Conservation (phyloP, 2,329 filamentous ascomycete species). For the Tolypocladium ophioglossoides region DNA sequence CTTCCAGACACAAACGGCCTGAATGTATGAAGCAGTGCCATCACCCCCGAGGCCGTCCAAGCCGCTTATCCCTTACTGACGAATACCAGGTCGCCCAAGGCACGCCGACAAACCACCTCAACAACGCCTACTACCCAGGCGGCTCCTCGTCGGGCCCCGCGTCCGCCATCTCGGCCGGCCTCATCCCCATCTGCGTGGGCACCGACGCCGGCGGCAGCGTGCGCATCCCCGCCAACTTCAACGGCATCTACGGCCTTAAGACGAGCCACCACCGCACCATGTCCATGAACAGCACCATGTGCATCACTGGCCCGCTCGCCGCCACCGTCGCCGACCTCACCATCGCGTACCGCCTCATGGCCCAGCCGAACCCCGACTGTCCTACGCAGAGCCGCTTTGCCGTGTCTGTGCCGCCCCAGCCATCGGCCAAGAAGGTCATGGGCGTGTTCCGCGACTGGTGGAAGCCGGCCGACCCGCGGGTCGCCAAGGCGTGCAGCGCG, state of each 20-base stretch:
- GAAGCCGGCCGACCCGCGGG: constrained; percentile 43
- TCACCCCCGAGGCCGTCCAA: neutral
- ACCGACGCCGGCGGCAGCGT: constrained; percentile 69
- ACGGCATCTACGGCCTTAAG: constrained; percentile 75
- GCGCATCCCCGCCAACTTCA: constrained; percentile 64
- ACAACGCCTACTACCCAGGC: constrained; percentile 65
- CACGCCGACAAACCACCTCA: constrained; percentile 69
- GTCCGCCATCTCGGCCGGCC: constrained; percentile 57
- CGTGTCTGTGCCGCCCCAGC: constrained; percentile 35
- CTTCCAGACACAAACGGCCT: constrained; percentile 65
- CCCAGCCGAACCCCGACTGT: constrained; percentile 57
- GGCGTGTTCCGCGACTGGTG: constrained; percentile 54
- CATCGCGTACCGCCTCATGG: constrained; percentile 72
- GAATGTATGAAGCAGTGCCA: constrained; percentile 37
- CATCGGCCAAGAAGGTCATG: constrained; percentile 46
- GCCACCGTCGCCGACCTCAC: constrained; percentile 67
- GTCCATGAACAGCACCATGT: constrained; percentile 40
- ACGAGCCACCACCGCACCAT: constrained; percentile 62
- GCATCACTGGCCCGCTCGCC: constrained; percentile 65
- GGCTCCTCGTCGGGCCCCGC: constrained; percentile 71
- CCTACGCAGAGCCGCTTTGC: constrained; percentile 52
- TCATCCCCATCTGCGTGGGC: constrained; percentile 66
- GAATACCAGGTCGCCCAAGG: constrained; percentile 47
- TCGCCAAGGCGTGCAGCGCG: constrained; percentile 49
- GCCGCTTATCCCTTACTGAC: constrained; percentile 22